Evolutionary conservation across 1,139 yeast genomes (phyloP), one percentile per base, ranked within the genome.

Genomic region (Zygoascus hellenicus): DNA sequence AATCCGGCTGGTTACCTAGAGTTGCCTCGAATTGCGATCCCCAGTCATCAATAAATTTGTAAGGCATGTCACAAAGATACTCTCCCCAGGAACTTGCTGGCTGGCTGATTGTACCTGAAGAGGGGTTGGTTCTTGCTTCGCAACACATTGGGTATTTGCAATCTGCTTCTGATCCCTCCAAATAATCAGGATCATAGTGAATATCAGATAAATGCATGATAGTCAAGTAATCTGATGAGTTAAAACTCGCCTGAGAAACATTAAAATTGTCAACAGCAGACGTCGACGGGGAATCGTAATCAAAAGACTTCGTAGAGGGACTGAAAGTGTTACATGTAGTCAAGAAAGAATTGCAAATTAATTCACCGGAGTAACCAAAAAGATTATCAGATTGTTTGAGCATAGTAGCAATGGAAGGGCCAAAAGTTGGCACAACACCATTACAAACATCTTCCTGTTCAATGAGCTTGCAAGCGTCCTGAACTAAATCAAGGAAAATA

Each of bases 341-440:
- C 22, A 48, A 32, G 19, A 48, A 30, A 14, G 43, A 31, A 13
- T 48, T 48, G 22, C 50, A 48, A 19, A 45, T 17, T 16, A 48
- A 32, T 37, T 48, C 34, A 2, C 50, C 50, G 6, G 50, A 41
- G 19, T 48, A 48, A 13, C 50, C 50, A n/a, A 34, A 13, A 17
- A 45, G 32, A 14, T 37, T 19, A n/a, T 37, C 40, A 10, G 48
- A 39, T 3, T 47, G 29, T 10, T 33, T 38, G n/a, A 48, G 34
- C 15, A 46, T 48, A 16, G 32, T 33, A n/a, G 45, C 10, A 11
- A 48, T 38, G 19, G 17, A 32, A 11, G 50, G 50, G 2, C 48
- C 50, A 28, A 44, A 42, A 9, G 43, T 41, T 9, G 42, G 17
- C 7, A 48, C 46, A 5, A 45, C 34, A 14, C 50, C 50, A 19